Percentiles rank a stretch among this genome's conserved stretches.
These are phyloP conservation scores for Paecilomyces niveus DNA, from an alignment of 2,329 filamentous ascomycete genomes.

Conservation along the genomic window DNA sequence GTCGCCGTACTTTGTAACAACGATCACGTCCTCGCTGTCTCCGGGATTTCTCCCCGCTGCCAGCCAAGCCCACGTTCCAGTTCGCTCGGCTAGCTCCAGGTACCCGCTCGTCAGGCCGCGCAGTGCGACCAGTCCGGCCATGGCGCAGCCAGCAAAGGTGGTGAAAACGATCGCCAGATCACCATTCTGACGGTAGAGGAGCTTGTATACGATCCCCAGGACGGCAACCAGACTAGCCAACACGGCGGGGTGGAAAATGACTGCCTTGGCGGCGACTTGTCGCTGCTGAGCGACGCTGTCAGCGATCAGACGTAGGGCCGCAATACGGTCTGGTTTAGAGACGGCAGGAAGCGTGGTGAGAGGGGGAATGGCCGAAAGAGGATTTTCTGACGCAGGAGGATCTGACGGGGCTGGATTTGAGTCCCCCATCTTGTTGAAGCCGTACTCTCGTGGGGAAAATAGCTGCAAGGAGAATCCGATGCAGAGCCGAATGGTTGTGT, in stretches of 20 bases:
- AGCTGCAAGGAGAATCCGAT: no score
- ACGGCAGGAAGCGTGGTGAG: constrained; percentile 27
- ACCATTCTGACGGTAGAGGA: constrained; percentile 10
- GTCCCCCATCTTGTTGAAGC: not conserved
- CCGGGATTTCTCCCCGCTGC: constrained; percentile 30
- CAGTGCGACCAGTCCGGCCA: constrained; percentile 56
- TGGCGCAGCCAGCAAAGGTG: constrained; percentile 54
- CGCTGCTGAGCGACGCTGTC: constrained; percentile 79
- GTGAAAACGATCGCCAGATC: constrained; percentile 53
- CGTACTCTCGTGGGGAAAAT: not conserved
- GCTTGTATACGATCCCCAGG: constrained; percentile 1
- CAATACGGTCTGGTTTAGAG: constrained; percentile 53
- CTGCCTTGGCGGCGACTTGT: constrained; percentile 55
- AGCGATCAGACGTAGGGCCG: constrained; percentile 65
- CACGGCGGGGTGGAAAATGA: constrained; percentile 56
- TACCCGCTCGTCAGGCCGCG: constrained; percentile 58
- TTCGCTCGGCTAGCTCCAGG: constrained; percentile 52
- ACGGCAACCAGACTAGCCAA: constrained; percentile 30
- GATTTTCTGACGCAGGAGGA: not conserved
- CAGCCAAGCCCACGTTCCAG: constrained; percentile 57
- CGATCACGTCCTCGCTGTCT: constrained; percentile 47
- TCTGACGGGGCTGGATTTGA: not conserved
- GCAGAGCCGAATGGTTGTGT: no score
- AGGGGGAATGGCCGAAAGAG: constrained; percentile 17
- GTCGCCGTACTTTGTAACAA: constrained; percentile 55